Conservation (phyloP, 2,329 filamentous ascomycete species). For the Exophiala mesophila region DNA sequence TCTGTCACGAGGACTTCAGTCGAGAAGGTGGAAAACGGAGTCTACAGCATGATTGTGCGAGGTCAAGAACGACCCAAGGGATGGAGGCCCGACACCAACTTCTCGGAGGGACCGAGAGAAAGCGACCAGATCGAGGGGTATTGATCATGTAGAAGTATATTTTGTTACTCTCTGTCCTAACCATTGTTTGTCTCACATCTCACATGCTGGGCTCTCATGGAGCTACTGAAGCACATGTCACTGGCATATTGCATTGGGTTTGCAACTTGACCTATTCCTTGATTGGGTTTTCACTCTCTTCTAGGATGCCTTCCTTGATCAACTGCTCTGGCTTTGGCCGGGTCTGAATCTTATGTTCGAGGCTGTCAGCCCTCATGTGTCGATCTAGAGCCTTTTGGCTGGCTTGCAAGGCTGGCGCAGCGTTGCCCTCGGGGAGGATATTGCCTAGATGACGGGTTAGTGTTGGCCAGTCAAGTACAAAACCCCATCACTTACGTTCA, state of each 20-base stretch:
- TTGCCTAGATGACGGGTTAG: conserved; percentile 55
- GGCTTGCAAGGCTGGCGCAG: conserved; percentile 72
- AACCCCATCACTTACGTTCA: conserved; percentile 56
- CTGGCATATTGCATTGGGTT: background rate
- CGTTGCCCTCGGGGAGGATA: conserved; percentile 74
- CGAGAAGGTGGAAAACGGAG: conserved; percentile 84
- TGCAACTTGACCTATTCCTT: conserved; percentile 16
- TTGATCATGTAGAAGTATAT: conserved; percentile 9
- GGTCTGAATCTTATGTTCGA: conserved; percentile 80
- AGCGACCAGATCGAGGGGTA: conserved; percentile 32
- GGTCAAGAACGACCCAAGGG: conserved; percentile 85
- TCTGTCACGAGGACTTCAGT: conserved; percentile 83
- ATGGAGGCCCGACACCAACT: conserved; percentile 69
- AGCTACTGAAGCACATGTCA: conserved; percentile 24
- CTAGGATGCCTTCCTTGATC: conserved; percentile 73
- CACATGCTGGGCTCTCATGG: conserved; percentile 24
- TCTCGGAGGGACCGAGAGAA: conserved; percentile 37
- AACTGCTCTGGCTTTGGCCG: conserved; percentile 72
- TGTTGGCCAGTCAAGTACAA: conserved; percentile 8
- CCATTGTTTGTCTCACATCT: too few species aligned
- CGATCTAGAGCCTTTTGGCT: conserved; percentile 80
- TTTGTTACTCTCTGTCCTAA: too few species aligned
- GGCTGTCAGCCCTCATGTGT: conserved; percentile 78
- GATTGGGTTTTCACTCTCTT: conserved; percentile 52
- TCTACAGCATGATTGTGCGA: conserved; percentile 81